These are phyloP conservation scores for Pseudocercospora fijiensis DNA, from an alignment of 2,329 filamentous ascomycete genomes.

Conservation along the genomic window DNA sequence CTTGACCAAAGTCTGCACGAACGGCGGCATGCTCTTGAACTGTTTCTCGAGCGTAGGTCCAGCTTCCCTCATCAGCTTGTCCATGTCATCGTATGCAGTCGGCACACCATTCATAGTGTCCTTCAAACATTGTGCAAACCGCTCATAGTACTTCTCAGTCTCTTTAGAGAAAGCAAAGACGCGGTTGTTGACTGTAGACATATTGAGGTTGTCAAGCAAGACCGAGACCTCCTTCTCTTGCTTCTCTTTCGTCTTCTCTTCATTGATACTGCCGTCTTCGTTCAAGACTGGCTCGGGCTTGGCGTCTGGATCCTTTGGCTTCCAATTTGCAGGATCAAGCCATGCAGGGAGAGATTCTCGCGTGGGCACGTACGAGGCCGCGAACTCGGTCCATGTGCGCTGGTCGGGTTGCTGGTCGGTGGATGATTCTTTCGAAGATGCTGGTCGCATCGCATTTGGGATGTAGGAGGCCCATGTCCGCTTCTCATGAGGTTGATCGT, in stretches of 20 bases:
- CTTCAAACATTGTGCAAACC: conserved; percentile 87
- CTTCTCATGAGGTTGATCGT: conserved; percentile 35
- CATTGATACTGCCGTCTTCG: conserved; percentile 39
- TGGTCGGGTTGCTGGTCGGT: conserved; percentile 6
- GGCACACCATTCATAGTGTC: conserved; percentile 90
- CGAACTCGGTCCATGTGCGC: conserved; percentile 37
- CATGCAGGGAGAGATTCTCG: conserved; percentile 29
- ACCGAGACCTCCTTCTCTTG: conserved; percentile 72
- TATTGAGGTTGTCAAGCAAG: conserved; percentile 80
- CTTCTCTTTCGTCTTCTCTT: conserved; percentile 46
- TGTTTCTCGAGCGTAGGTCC: conserved; percentile 63
- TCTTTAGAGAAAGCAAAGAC: conserved; percentile 82
- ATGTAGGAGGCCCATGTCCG: conserved; percentile 40
- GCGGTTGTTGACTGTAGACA: conserved; percentile 76
- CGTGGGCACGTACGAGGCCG: conserved; percentile 30
- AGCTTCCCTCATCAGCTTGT: conserved; percentile 63
- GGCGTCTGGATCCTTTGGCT: conserved; percentile 34
- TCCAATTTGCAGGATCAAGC: conserved; percentile 23
- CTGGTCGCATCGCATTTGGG: conserved; percentile 25
- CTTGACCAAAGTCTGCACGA: conserved; percentile 82
- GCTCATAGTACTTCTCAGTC: conserved; percentile 74
- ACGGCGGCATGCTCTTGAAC: conserved; percentile 67
- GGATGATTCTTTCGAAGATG: conserved; percentile 11
- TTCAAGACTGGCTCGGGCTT: conserved; percentile 40
- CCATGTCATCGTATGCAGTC: conserved; percentile 89